These are phyloP conservation scores for Spongiforma sp. DNA, from an alignment of 1,284 basidiomycete genomes.

Conservation along the genomic window DNA sequence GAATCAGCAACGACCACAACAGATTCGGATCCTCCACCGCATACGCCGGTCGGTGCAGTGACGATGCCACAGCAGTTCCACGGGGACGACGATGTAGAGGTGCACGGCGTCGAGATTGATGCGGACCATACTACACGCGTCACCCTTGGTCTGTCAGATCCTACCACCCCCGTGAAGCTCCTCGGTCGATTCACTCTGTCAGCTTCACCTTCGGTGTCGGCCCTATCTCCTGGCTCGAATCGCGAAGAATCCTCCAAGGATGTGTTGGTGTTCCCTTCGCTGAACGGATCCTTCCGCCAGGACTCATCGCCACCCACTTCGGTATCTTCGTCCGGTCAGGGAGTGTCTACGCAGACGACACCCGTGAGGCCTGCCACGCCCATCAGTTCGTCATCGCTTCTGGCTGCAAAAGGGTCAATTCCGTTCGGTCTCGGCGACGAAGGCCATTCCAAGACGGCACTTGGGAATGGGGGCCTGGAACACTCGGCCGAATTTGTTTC, in stretches of 20 bases:
- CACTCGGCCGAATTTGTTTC: background rate
- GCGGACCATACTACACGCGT: slow-evolving; percentile 4
- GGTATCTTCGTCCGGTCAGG: background rate
- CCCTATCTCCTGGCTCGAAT: background rate
- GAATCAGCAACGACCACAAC: slow-evolving; percentile 36
- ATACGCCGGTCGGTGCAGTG: slow-evolving; percentile 28
- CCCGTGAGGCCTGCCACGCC: slow-evolving; percentile 15
- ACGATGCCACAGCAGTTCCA: slow-evolving; percentile 15
- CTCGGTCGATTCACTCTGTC: slow-evolving; percentile 13
- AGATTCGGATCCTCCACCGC: slow-evolving; percentile 34
- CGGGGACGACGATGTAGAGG: slow-evolving; percentile 20
- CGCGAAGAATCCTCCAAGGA: slow-evolving; percentile 13
- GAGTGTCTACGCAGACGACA: slow-evolving; percentile 17
- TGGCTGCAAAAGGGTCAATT: slow-evolving; percentile 1
- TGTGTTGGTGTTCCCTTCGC: slow-evolving; percentile 29
- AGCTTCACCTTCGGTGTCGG: slow-evolving; percentile 6
- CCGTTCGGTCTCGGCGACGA: background rate
- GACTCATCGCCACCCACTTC: slow-evolving; percentile 6
- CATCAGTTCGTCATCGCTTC: slow-evolving; percentile 3
- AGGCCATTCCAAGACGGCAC: slow-evolving; percentile 7
- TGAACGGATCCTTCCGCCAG: slow-evolving; percentile 32
- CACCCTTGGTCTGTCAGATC: slow-evolving; percentile 11
- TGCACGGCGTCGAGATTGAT: slow-evolving; percentile 20
- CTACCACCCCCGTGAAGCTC: slow-evolving; percentile 24
- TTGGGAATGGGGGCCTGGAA: background rate